phyloP scores from a whole-genome alignment of 495 filamentous ascomycete genomes.

The Penicillium crystallinum region DNA sequence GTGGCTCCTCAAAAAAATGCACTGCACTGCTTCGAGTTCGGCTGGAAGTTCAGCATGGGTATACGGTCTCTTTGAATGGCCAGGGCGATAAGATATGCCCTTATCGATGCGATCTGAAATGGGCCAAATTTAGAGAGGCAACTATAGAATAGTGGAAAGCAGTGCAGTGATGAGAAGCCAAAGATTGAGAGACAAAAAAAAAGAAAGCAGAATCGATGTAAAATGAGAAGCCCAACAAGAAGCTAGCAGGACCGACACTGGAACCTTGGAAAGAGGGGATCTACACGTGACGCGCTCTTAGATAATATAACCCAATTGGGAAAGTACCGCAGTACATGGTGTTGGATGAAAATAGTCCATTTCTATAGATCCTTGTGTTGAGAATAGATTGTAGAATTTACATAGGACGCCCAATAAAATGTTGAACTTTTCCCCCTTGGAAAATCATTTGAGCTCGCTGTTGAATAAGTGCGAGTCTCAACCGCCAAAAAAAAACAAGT shows the following conservation, averaged over 20 bases:
- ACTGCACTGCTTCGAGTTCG: constrained; percentile 6
- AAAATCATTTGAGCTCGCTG: constrained; percentile 29
- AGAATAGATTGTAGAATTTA: constrained; percentile 11
- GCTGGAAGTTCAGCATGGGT: not conserved
- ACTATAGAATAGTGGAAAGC: not conserved
- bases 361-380: constrained; percentile 10
- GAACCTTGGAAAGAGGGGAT: not conserved
- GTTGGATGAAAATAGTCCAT: constrained; percentile 1
- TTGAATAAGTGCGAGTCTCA: constrained; percentile 36
- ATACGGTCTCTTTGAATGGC: constrained; percentile 4
- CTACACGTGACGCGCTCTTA: not conserved
- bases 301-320: not conserved
- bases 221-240: too few species aligned
- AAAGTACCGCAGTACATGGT: not conserved
- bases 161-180: not conserved
- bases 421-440: constrained; percentile 38
- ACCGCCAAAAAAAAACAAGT: constrained; percentile 18
- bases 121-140: not conserved
- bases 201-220: not conserved
- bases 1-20: not conserved
- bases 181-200: not conserved
- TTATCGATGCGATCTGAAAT: constrained; percentile 4
- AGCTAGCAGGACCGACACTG: not conserved
- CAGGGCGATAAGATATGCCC: constrained; percentile 16
- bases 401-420: constrained; percentile 11